Evolutionary conservation across 2,329 filamentous ascomycete genomes (phyloP).

Genomic region (Phoma herbarum): DNA sequence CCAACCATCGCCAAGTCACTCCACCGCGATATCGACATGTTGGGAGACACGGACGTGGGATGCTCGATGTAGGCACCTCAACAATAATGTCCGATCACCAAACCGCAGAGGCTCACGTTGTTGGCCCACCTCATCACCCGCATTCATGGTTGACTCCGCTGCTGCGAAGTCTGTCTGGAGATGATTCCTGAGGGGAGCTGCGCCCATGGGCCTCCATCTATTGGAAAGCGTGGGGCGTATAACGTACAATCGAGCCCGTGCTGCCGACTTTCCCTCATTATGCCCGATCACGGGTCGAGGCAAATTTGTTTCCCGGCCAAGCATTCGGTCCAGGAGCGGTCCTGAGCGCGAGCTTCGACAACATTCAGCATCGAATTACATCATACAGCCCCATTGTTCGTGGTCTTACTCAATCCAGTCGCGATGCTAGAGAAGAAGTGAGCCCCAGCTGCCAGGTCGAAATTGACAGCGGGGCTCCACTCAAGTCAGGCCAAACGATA

Average conservation of each 20-base stretch:
- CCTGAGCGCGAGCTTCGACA: constrained; percentile 21
- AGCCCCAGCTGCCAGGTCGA: constrained; percentile 26
- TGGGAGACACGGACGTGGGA: constrained; percentile 11
- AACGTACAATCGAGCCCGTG: constrained; percentile 23
- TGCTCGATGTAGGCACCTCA: constrained; percentile 12
- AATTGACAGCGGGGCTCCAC: constrained; percentile 37
- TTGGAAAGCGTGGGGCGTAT: constrained; percentile 23
- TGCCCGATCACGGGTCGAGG: constrained; percentile 26
- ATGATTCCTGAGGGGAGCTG: constrained; percentile 7
- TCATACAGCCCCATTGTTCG: constrained; percentile 33
- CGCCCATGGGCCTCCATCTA: constrained; percentile 24
- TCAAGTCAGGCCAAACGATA: constrained; percentile 25
- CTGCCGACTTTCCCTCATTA: constrained; percentile 18
- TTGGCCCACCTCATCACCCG: constrained; percentile 10
- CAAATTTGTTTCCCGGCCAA: constrained; percentile 19
- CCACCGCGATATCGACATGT: constrained; percentile 3
- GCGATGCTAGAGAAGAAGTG: constrained; percentile 27
- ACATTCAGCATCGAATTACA: constrained; percentile 30
- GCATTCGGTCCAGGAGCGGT: constrained; percentile 12
- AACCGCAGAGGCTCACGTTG: constrained; percentile 13
- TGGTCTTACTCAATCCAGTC: constrained; percentile 30
- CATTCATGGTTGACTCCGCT: constrained; percentile 22
- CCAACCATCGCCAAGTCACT: constrained; percentile 19
- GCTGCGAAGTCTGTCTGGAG: constrained; percentile 13
- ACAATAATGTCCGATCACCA: constrained; percentile 14